Evolutionary conservation across 768 basidiomycete species (phyloP), one percentile per base, ranked within the genome.

Genomic region (Wakefieldia striispora): DNA sequence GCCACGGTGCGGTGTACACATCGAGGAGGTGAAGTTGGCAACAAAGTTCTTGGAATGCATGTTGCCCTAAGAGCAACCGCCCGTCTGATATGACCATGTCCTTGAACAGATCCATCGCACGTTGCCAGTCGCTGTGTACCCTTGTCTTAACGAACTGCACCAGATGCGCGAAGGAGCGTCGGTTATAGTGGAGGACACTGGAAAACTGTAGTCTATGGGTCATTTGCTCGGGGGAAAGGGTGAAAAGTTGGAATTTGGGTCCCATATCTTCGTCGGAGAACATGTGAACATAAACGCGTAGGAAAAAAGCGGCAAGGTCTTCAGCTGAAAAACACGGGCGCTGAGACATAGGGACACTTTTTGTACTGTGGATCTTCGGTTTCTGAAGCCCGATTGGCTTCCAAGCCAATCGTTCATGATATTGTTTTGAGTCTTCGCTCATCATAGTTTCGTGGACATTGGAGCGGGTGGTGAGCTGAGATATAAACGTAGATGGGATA

Each of bases 111-210:
- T 65, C 54, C 69, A 84, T 72, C 6, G 70, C 55, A 14, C 61
- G 40, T 1, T 37, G 34, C 83, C 84, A 85, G 38, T 75, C 63
- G 0, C 64, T 57, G 13, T 50, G 48, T 1, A 74, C 57, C 34
- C 69, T 62, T n/a, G 59, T 62, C 50, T 71, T 72, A 11, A 78
- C 64, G 8, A 74, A 49, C 21, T 64, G 64, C 8, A 83, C 67
- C 33, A 84, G 63, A 0, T 69, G 49, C 0, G 67, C 77, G 45
- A 83, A 82, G 24, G 70, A 74, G 26, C 69, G 69, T 9, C 82
- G 73, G 20, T 59, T 70, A 51, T 84, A 81, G 47, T 77, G 78
- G 16, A 74, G 31, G 17, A 69, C 23, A 13, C 48, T 54, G 0
- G 46, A 55, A 7, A 24, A 41, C 26, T 26, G 21, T 6, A 65